Evolutionary conservation across 257 asterid genomes (phyloP).

Genomic region (Galeopsis tetrahit): DNA sequence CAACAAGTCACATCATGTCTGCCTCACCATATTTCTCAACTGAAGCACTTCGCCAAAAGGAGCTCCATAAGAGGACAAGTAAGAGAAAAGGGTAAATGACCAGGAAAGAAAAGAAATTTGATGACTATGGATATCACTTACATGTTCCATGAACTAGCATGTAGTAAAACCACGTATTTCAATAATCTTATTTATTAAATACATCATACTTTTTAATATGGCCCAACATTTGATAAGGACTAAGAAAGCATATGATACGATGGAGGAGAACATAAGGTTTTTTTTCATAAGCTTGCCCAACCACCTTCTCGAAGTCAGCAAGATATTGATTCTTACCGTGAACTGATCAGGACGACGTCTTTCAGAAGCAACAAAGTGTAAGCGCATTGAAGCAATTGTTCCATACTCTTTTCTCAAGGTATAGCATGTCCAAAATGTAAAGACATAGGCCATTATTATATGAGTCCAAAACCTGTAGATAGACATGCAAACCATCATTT

Average conservation of each 20-base stretch:
- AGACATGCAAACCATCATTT: conserved; percentile 27
- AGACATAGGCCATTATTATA: conserved; percentile 80
- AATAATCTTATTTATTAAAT: neutral
- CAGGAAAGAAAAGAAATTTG: conserved; percentile 22
- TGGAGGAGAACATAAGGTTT: neutral
- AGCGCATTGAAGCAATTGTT: conserved; percentile 74
- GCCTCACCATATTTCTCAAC: no score
- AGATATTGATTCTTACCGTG: conserved; percentile 55
- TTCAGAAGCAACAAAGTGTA: conserved; percentile 87
- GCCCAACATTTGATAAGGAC: neutral
- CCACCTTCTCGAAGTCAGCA: conserved; percentile 26
- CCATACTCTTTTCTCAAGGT: conserved; percentile 76
- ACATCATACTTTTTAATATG: neutral
- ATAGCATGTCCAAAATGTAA: conserved; percentile 90
- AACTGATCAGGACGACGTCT: conserved; percentile 94
- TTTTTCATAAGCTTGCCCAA: neutral
- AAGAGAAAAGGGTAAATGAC: conserved; percentile 11
- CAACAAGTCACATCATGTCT: no score
- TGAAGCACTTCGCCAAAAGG: neutral
- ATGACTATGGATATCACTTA: conserved; percentile 2
- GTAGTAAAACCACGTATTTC: neutral
- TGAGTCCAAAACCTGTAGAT: conserved; percentile 90
- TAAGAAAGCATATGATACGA: neutral
- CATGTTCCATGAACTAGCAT: neutral
- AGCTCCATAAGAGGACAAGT: neutral